These are phyloP conservation scores for Colletotrichum tamarilloi DNA, from an alignment of 2,329 filamentous ascomycete genomes.

Conservation along the genomic window DNA sequence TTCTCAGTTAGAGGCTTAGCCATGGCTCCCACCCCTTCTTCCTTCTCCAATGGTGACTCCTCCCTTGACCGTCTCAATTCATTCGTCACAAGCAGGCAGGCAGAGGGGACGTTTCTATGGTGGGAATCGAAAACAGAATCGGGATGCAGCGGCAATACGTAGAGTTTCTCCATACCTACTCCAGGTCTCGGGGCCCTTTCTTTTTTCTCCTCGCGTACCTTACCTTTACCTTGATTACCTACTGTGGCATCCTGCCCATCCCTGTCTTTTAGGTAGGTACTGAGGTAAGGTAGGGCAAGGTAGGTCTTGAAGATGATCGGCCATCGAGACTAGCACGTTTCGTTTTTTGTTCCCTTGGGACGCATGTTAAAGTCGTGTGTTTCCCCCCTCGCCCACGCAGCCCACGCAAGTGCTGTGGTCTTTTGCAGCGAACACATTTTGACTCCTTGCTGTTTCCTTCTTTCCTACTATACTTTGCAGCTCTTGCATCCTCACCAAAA, in stretches of 20 bases:
- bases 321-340: not conserved
- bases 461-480: no score
- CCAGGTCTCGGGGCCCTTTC: not conserved
- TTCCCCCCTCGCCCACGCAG: not conserved
- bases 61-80: not conserved
- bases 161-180: not conserved
- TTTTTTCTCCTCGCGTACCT: not conserved
- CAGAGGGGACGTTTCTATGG: not conserved
- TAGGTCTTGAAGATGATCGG: not conserved
- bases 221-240: not conserved
- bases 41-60: not conserved
- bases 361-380: slow-evolving; percentile 9
- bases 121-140: not conserved
- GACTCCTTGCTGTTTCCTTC: not conserved
- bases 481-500: not conserved
- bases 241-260: no score
- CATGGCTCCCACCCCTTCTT: not conserved
- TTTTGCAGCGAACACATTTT: not conserved
- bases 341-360: not conserved
- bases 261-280: no score
- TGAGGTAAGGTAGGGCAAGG: not conserved
- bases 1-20: not conserved
- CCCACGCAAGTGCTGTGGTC: not conserved
- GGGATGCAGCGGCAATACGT: not conserved
- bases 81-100: not conserved